Evolutionary conservation across 257 asterid genomes (phyloP).

Genomic region (Solanum paucissectum): DNA sequence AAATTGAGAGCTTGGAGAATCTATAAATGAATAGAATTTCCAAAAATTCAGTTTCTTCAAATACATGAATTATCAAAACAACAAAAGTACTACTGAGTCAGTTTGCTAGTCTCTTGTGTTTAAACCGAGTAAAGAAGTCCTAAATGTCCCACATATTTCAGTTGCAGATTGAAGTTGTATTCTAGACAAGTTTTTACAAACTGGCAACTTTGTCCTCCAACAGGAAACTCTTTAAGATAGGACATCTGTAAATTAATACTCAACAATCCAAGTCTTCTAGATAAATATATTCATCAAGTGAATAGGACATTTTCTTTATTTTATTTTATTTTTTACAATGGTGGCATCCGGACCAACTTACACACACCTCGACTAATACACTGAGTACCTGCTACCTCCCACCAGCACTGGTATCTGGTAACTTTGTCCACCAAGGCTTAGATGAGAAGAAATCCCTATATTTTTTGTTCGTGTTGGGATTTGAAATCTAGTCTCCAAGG

Average conservation of each 20-base stretch:
- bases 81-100: not conserved
- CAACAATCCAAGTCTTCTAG: not conserved
- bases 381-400: not conserved
- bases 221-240: not conserved
- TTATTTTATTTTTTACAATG: not conserved
- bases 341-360: not conserved
- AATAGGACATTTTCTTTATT: not conserved
- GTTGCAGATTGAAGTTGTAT: not conserved
- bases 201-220: not conserved
- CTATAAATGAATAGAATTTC: not conserved
- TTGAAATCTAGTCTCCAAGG: not conserved
- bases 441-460: not conserved
- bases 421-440: not conserved
- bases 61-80: not conserved
- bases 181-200: not conserved
- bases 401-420: not conserved
- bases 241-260: not conserved
- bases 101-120: not conserved
- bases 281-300: not conserved
- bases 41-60: not conserved
- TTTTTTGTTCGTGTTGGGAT: not conserved
- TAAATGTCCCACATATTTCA: not conserved
- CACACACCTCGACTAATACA: not conserved
- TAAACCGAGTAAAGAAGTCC: not conserved
- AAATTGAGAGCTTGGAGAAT: not conserved